These are phyloP conservation scores for Colletotrichum tropicicola DNA, from an alignment of 2,329 filamentous ascomycete genomes.

Conservation along the genomic window DNA sequence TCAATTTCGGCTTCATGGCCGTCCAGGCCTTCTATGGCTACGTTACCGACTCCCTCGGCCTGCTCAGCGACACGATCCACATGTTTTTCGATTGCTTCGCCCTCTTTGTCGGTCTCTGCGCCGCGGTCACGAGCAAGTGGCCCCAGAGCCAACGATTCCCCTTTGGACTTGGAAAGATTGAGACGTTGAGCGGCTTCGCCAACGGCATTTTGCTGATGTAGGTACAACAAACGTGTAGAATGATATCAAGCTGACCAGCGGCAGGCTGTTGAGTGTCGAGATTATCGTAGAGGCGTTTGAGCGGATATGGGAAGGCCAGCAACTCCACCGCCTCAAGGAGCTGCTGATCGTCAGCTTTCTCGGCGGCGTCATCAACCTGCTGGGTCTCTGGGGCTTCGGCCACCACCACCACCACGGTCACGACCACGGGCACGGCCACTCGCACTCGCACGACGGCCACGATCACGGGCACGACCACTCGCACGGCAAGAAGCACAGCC, in stretches of 20 bases:
- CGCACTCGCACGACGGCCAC: constrained; percentile 50
- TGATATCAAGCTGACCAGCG: not conserved
- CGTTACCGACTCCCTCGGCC: constrained; percentile 88
- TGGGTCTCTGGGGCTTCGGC: constrained; percentile 88
- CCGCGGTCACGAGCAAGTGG: constrained; percentile 97
- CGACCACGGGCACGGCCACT: constrained; percentile 49
- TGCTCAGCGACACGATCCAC: constrained; percentile 98
- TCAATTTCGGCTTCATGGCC: constrained; percentile 95
- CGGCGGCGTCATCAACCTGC: constrained; percentile 88
- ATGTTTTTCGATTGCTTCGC: constrained; percentile 99
- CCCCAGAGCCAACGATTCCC: constrained; percentile 88
- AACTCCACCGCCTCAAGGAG: constrained; percentile 86
- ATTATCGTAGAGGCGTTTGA: constrained; percentile 96
- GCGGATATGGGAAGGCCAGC: constrained; percentile 81
- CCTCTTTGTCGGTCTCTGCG: constrained; percentile 87
- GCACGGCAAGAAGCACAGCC: constrained; percentile 50
- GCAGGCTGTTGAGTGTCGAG: constrained; percentile 88
- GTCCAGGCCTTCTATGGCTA: constrained; percentile 96
- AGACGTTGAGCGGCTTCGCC: constrained; percentile 94
- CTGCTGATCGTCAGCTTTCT: constrained; percentile 88
- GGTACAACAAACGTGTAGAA: constrained; percentile 36
- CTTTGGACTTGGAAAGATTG: constrained; percentile 96
- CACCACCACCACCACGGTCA: constrained; percentile 71
- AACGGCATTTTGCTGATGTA: constrained; percentile 95
- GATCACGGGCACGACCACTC: constrained; percentile 50